Base-by-base conservation (phyloP, 768 basidiomycete genomes). In the Gymnopilus dilepis region DNA sequence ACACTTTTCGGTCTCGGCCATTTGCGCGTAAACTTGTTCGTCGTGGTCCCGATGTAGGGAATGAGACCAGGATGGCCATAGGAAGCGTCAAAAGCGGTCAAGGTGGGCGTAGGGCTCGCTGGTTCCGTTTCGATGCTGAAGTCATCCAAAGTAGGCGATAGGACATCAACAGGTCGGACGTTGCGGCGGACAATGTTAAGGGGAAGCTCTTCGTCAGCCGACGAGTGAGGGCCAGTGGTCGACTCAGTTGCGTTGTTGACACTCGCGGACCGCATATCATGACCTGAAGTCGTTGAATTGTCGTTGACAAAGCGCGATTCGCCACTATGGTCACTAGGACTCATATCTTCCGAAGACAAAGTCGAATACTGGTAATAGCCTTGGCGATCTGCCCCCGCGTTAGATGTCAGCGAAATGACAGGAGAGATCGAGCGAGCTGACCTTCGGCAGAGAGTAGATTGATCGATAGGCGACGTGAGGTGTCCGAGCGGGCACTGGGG, bases 1-100 rank as follows among this genome's bases (percentile, higher is more conserved):
- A 78, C 51, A 13, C 73, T 71, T 37, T 67, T 74, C 28, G 82
- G 83, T 9, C 73, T 70, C 0, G 84, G 84, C 80, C 83, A 85
- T 66, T 84, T 85, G 50, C 78, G 70, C 5, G 84, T 85, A 60
- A 85, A 80, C 47, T 50, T 50, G 63, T 80, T 82, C 57, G 76
- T 73, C 17, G 74, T 77, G 7, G 75, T 74, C 30, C 73, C 74
- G 30, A 77, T 50, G 17, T 69, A 63, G 13, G 72, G 68, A 56
- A 76, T 74, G 38, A 77, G 68, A 33, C 67, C 65, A 33, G 55
- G 62, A 58, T 70, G 76, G 4, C 74, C 74, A 7, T 66, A 66
- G 60, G 75, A 70, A 38, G 73, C 55, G 21, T 69, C 70, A 19
- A 26, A 56, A 24, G 54, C 31, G 30, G 47, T n/a, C 26, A 50